Evolutionary conservation across 805 yeast genomes (phyloP).

Genomic region (Cyberlindnera sargentensis): DNA sequence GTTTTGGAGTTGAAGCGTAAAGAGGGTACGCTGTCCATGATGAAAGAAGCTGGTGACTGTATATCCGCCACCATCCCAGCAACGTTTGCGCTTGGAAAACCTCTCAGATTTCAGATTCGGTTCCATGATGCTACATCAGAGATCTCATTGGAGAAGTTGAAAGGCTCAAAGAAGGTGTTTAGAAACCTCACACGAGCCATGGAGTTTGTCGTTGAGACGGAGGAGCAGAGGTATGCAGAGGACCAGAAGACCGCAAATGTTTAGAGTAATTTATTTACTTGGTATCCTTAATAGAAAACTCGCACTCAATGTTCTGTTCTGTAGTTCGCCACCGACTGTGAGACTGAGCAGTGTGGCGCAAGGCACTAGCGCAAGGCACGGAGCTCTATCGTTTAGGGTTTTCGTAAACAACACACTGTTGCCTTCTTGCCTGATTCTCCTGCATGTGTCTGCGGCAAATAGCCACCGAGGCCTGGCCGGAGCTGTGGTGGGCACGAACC

Average conservation of each 20-base stretch:
- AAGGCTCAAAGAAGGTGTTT: constrained; percentile 42
- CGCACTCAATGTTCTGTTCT: too few species aligned
- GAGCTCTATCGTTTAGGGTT: too few species aligned
- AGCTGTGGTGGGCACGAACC: too few species aligned
- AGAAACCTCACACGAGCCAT: constrained; percentile 36
- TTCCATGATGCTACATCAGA: constrained; percentile 32
- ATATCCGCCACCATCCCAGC: constrained; percentile 43
- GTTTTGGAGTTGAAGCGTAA: constrained; percentile 39
- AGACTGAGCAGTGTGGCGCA: too few species aligned
- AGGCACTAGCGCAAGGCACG: too few species aligned
- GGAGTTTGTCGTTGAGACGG: constrained; percentile 37
- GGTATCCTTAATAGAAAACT: neutral
- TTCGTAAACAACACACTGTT: too few species aligned
- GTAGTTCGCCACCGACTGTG: too few species aligned
- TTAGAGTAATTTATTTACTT: too few species aligned
- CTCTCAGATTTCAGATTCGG: constrained; percentile 39
- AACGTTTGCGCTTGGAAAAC: constrained; percentile 37
- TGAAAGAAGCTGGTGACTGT: constrained; percentile 36
- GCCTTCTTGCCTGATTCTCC: too few species aligned
- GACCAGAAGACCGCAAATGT: neutral
- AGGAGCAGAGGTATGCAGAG: constrained; percentile 24
- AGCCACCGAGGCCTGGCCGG: too few species aligned
- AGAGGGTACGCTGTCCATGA: constrained; percentile 43
- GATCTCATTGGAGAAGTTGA: constrained; percentile 34
- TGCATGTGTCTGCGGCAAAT: too few species aligned